phyloP scores from a whole-genome alignment of 2,329 filamentous ascomycete genomes.

The Aspergillus sp. region DNA sequence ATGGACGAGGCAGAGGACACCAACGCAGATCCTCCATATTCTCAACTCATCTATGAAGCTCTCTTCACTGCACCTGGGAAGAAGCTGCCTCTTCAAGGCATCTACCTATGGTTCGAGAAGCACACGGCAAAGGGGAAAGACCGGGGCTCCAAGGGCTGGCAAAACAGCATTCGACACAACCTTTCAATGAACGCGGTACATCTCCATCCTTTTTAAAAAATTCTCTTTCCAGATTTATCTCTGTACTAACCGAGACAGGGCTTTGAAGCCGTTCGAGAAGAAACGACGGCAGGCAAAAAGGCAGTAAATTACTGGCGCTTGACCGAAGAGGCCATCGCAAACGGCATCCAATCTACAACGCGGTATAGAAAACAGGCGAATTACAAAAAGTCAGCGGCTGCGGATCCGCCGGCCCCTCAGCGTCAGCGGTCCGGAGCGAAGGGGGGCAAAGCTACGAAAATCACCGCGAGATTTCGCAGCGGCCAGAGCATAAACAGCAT shows the following conservation, averaged over 20 bases:
- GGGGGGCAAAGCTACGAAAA: slow-evolving; percentile 46
- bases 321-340: slow-evolving; percentile 67
- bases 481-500: slow-evolving; percentile 12
- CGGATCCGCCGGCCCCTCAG: slow-evolving; percentile 44
- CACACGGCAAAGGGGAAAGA: slow-evolving; percentile 77
- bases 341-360: slow-evolving; percentile 83
- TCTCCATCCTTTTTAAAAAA: slow-evolving; percentile 25
- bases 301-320: slow-evolving; percentile 79
- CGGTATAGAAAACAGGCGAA: slow-evolving; percentile 65
- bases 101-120: slow-evolving; percentile 86
- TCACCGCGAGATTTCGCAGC: slow-evolving; percentile 38
- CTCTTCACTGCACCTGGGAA: slow-evolving; percentile 69
- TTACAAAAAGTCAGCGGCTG: slow-evolving; percentile 43
- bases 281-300: slow-evolving; percentile 51
- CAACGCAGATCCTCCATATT: slow-evolving; percentile 70
- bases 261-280: slow-evolving; percentile 61
- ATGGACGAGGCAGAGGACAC: slow-evolving; percentile 31
- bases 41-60: slow-evolving; percentile 77
- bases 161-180: slow-evolving; percentile 95
- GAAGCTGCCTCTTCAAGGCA: slow-evolving; percentile 79
- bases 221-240: slow-evolving; percentile 10
- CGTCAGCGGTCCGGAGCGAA: slow-evolving; percentile 48
- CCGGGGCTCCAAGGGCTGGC: slow-evolving; percentile 73
- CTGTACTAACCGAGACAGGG: slow-evolving; percentile 30
- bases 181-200: slow-evolving; percentile 92